Base-by-base conservation (phyloP, 768 basidiomycete species). In the Clitopilus hobsonii region DNA sequence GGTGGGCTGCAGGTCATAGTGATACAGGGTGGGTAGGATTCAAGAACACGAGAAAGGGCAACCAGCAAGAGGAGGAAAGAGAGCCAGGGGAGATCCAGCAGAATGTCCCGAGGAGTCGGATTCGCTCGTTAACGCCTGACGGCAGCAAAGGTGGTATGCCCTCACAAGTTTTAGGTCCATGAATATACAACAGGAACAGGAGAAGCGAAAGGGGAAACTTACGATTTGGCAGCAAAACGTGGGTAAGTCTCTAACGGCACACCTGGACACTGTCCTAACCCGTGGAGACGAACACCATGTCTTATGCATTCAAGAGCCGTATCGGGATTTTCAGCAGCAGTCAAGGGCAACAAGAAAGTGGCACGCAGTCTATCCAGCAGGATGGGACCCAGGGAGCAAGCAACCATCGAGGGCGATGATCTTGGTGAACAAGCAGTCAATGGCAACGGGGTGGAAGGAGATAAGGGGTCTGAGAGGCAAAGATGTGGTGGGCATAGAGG, bases 271-370 rank as follows among this genome's bases (percentile, higher is more conserved):
- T 24, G 14, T 68, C 0, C 52, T 71, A 0, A 51, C 65, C 32
- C 14, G 5, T 5, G 20, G 41, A 14, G 20, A 54, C 8, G 32
- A 67, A 5, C 69, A 56, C 45, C 69, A 78, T 57, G 62, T 79
- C 0, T 29, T 74, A 0, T 55, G 63, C 0, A 14, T 77, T 8
- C 76, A 79, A 59, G 76, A 78, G 65, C 75, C 74, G 1, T 62
- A 67, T 55, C 56, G 71, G 2, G 66, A 70, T 56, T 41, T 29
- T 29, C 54, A 51, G n/a, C 41, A 61, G 1, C 49, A 61, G 14
- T 64, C 67, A 3, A 52, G 53, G 0, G 56, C 61, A 11, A 58
- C 48, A 20, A n/a, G 45, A 5, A 38, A 58, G 7, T 62, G 56
- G 57, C 16, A 10, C 1, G 20, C 49, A 5, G 53, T 67, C 20